Evolutionary conservation across 164 flowering plant genomes (phyloP).

Genomic region (Vitis cinerea): DNA sequence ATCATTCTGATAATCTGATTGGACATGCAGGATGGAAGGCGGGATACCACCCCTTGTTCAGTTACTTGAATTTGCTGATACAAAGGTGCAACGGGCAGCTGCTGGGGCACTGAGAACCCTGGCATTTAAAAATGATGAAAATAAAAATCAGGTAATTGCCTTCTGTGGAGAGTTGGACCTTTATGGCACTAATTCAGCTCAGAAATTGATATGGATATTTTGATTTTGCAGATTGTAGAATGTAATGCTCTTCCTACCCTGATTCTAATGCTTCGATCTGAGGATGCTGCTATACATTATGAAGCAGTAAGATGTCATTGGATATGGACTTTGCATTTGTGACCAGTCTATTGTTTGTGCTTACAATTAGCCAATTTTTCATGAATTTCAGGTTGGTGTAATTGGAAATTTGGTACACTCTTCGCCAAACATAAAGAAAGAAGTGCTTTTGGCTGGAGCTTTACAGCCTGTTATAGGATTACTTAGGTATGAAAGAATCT

Average conservation of each 20-base stretch:
- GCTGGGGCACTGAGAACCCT: slow-evolving; percentile 95
- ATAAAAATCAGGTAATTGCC: slow-evolving; percentile 78
- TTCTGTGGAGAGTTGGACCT: slow-evolving; percentile 9
- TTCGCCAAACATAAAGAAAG: slow-evolving; percentile 92
- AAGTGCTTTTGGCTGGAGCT: slow-evolving; percentile 95
- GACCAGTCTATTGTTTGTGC: neutral
- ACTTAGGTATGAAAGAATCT: slow-evolving; percentile 51
- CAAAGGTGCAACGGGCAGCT: slow-evolving; percentile 97
- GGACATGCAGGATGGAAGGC: slow-evolving; percentile 71
- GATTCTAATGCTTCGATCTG: slow-evolving; percentile 89
- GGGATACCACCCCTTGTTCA: slow-evolving; percentile 99
- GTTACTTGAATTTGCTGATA: slow-evolving; percentile 80
- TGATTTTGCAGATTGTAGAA: slow-evolving; percentile 79
- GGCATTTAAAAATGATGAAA: slow-evolving; percentile 98
- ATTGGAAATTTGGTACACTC: slow-evolving; percentile 99
- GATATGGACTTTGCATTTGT: neutral
- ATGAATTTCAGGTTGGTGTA: slow-evolving; percentile 80
- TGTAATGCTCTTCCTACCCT: slow-evolving; percentile 96
- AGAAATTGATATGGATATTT: neutral
- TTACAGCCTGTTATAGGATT: slow-evolving; percentile 95
- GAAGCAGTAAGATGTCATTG: slow-evolving; percentile 70
- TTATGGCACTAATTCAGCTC: neutral
- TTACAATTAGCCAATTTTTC: neutral
- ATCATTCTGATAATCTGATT: slow-evolving; percentile 9
- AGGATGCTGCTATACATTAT: slow-evolving; percentile 94